Conservation (phyloP, 345 rosid species). For the Boechera divaricarpa region DNA sequence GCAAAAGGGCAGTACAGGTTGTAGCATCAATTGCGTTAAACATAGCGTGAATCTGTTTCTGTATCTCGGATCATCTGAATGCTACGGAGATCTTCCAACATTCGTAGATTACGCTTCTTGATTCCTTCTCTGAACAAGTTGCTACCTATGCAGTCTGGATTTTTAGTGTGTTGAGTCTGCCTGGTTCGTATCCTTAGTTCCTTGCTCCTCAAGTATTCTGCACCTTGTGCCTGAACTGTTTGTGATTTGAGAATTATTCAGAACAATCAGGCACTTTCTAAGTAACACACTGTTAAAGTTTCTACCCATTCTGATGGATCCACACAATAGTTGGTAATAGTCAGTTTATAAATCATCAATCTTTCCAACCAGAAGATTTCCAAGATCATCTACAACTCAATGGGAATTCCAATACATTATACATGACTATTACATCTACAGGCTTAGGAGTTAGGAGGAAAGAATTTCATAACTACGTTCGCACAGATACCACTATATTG, state of each 20-base stretch:
- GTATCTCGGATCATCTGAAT: slow-evolving; percentile 21
- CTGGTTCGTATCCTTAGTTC: slow-evolving; percentile 46
- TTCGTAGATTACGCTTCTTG: slow-evolving; percentile 61
- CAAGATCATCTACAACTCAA: slow-evolving; percentile 3
- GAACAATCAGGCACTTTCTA: slow-evolving; percentile 4
- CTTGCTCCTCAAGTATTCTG: slow-evolving; percentile 66
- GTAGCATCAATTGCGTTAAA: slow-evolving; percentile 15
- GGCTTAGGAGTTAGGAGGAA: not conserved
- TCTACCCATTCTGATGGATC: not conserved
- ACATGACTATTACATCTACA: not conserved
- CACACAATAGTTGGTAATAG: not conserved
- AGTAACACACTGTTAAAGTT: not conserved
- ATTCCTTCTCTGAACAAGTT: slow-evolving; percentile 68
- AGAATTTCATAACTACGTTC: slow-evolving; percentile 1
- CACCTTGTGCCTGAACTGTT: slow-evolving; percentile 74
- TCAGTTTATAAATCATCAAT: not conserved
- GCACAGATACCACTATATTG: not conserved
- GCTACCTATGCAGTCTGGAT: slow-evolving; percentile 50
- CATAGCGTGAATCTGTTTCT: slow-evolving; percentile 18
- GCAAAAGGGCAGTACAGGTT: not conserved
- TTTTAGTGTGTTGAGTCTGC: slow-evolving; percentile 36
- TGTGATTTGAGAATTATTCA: slow-evolving; percentile 22
- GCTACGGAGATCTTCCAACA: slow-evolving; percentile 48
- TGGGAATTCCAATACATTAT: not conserved
- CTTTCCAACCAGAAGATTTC: not conserved